Percentiles rank a stretch among this genome's conserved stretches.
Evolutionary conservation across 2,329 filamentous ascomycete species (phyloP).

Genomic region (Leptographium wingfieldii): DNA sequence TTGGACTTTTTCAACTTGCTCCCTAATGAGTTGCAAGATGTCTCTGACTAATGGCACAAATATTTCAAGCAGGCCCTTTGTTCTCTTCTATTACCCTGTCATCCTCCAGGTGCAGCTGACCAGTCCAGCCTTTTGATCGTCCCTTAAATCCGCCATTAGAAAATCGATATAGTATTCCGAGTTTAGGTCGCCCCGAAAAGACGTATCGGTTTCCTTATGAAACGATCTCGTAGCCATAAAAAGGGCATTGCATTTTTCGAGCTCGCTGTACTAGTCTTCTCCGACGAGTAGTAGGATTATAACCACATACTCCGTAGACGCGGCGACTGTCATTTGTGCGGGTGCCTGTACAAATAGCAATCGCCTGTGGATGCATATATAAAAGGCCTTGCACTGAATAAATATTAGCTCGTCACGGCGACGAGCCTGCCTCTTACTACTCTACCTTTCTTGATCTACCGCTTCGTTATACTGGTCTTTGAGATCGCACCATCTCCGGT

Average conservation of each 20-base stretch:
- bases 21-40: constrained; percentile 11
- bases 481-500: too few species aligned
- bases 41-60: constrained; percentile 7
- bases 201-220: constrained; percentile 11
- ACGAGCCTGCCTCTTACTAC: too few species aligned
- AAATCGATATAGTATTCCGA: constrained; percentile 8
- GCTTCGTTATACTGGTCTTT: too few species aligned
- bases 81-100: constrained; percentile 9
- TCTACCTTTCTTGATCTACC: too few species aligned
- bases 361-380: too few species aligned
- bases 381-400: too few species aligned
- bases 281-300: constrained; percentile 7
- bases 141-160: constrained; percentile 11
- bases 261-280: not conserved
- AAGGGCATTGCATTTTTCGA: not conserved
- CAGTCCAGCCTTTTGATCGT: constrained; percentile 3
- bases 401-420: too few species aligned
- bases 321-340: too few species aligned
- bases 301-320: too few species aligned
- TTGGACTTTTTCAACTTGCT: constrained; percentile 3
- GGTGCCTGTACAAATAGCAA: too few species aligned
- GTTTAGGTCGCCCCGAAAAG: constrained; percentile 7
- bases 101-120: constrained; percentile 2
- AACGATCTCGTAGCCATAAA: not conserved
- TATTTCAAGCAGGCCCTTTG: not conserved